Percentiles rank a stretch among this genome's conserved stretches.
Evolutionary conservation across 169 alveolate genomes (phyloP).

Genomic region (Besnoitia besnoiti): DNA sequence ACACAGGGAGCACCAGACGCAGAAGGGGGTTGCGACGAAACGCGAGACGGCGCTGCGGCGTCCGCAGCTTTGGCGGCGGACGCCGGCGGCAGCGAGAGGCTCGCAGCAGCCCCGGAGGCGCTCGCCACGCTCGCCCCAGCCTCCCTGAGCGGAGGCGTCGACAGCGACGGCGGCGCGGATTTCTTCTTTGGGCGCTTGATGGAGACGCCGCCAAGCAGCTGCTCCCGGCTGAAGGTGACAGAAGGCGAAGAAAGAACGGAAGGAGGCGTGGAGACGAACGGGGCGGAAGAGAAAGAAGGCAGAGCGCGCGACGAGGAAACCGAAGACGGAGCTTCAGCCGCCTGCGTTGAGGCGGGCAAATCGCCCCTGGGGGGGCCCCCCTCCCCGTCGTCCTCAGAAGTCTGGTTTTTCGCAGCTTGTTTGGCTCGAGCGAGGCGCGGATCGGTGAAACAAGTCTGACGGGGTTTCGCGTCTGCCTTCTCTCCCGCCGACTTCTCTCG

Average conservation of each 20-base stretch:
- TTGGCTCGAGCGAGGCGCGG: background rate
- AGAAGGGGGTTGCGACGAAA: too few species aligned
- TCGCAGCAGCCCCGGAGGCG: too few species aligned
- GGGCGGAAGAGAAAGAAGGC: background rate
- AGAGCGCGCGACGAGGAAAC: background rate
- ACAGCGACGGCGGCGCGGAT: background rate
- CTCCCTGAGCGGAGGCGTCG: too few species aligned
- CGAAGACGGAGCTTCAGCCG: too few species aligned
- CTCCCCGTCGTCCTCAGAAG: background rate
- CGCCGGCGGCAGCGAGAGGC: too few species aligned
- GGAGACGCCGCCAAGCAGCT: conserved; percentile 40
- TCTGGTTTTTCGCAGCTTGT: background rate
- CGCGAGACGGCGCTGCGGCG: too few species aligned
- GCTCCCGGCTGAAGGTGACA: conserved; percentile 31
- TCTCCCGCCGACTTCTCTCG: background rate
- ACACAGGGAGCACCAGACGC: too few species aligned
- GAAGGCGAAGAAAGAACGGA: background rate
- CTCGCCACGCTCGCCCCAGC: too few species aligned
- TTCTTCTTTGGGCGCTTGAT: conserved; percentile 11
- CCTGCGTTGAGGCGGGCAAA: too few species aligned
- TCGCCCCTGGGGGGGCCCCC: background rate
- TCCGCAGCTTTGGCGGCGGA: too few species aligned
- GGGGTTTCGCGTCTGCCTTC: background rate
- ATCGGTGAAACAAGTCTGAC: background rate
- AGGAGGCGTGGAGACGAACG: background rate